Evolutionary conservation across 1,284 basidiomycete genomes (phyloP), one percentile per base, ranked within the genome.

Genomic region (Testicularia cyperi): DNA sequence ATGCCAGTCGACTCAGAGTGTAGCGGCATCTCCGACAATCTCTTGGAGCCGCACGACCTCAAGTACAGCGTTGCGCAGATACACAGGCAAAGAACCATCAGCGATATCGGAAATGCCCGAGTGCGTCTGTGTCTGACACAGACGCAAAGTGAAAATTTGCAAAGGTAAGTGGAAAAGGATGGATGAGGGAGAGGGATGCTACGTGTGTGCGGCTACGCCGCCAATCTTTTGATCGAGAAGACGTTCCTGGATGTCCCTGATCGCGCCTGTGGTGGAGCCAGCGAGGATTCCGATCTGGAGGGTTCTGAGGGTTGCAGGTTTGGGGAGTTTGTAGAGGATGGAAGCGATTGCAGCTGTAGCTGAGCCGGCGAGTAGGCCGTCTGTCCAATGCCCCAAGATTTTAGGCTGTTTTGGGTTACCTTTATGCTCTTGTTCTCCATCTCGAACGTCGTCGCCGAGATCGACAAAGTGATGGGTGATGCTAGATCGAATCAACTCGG

Each of bases 351-450:
- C 42, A 1, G 65, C 67, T 1, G 65, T 68, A 3, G 19, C 57
- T 7, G 51, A 20, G 0, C 71, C 71, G 0, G 71, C 71, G 13
- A 67, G 14, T 6, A 44, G 40, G 15, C 70, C 69, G 35, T 71
- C 71, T 2, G 60, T 54, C 70, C 70, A 74, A 20, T 68, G 60
- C 2, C 70, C 70, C 13, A 67, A 14, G 7, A 54, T 21, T 44
- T 41, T 52, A 20, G 21, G n/a, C n/a, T n/a, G n/a, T n/a, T n/a
- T n/a, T n/a, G n/a, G n/a, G n/a, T n/a, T n/a, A n/a, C n/a, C n/a
- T n/a, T n/a, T n/a, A n/a, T n/a, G n/a, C n/a, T n/a, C n/a, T n/a
- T n/a, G n/a, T n/a, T n/a, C n/a, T n/a, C n/a, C n/a, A n/a, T n/a
- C n/a, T n/a, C n/a, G n/a, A n/a, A n/a, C n/a, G n/a, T 36, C 12